A percentile compares a stretch with the other conserved stretches of the same genome.
Evolutionary conservation across 2,329 filamentous ascomycete genomes (phyloP).

Genomic region (Epicoccum nigrum): DNA sequence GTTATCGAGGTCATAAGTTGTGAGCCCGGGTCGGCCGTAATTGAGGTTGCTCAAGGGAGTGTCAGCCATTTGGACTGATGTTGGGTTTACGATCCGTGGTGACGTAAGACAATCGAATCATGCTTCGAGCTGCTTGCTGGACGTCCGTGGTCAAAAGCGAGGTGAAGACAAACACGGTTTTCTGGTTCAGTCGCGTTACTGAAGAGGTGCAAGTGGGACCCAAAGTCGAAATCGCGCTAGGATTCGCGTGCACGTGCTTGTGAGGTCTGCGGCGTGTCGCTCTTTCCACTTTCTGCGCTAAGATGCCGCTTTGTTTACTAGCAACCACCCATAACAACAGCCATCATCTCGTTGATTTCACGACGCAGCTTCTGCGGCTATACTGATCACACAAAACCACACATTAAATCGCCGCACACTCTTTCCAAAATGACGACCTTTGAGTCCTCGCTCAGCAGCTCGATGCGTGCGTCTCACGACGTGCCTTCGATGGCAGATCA

Average conservation of each 20-base stretch:
- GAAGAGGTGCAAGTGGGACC: conserved; percentile 14
- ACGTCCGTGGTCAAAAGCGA: neutral
- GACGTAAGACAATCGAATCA: conserved; percentile 25
- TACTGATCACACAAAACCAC: neutral
- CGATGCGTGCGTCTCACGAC: conserved; percentile 64
- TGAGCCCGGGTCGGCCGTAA: conserved; percentile 60
- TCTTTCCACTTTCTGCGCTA: conserved; percentile 14
- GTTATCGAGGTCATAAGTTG: conserved; percentile 56
- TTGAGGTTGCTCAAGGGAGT: conserved; percentile 55
- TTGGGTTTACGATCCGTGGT: conserved; percentile 22
- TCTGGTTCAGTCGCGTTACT: neutral
- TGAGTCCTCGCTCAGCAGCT: conserved; percentile 71
- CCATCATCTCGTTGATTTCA: conserved; percentile 22
- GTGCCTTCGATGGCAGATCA: conserved; percentile 74
- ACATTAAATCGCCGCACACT: conserved; percentile 15
- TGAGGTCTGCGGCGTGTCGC: conserved; percentile 9
- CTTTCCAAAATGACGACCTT: conserved; percentile 64
- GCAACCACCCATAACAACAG: conserved; percentile 36
- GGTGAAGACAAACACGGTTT: conserved; percentile 6
- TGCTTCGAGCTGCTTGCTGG: conserved; percentile 21
- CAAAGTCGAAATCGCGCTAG: conserved; percentile 30
- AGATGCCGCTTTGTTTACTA: conserved; percentile 36
- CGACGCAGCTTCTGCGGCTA: conserved; percentile 18
- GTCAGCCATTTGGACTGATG: conserved; percentile 64
- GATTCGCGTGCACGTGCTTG: conserved; percentile 36